These are phyloP conservation scores for Fraxinus pennsylvanica DNA, from an alignment of 257 asterid species.

Conservation along the genomic window DNA sequence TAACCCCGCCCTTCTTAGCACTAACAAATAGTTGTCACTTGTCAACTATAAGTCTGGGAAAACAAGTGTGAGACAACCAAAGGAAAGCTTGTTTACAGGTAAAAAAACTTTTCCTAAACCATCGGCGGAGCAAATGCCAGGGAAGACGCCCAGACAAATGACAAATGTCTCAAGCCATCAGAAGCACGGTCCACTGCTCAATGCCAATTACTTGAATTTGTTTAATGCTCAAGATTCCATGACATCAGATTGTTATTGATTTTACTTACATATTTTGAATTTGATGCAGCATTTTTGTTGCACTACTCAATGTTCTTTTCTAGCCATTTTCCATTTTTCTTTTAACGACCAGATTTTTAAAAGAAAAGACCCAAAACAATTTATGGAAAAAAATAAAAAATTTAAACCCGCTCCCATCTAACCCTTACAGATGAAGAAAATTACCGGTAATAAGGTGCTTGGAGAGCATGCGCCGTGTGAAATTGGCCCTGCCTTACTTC, in stretches of 20 bases:
- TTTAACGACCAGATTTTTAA: not conserved
- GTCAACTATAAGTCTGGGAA: not conserved
- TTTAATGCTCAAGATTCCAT: not conserved
- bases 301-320: not conserved
- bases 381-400: not conserved
- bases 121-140: not conserved
- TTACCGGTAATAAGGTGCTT: slow-evolving; percentile 59
- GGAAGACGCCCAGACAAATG: not conserved
- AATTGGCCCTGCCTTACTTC: slow-evolving; percentile 81
- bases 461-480: slow-evolving; percentile 81
- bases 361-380: not conserved
- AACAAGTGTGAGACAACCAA: not conserved
- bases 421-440: not conserved
- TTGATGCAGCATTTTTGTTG: not conserved
- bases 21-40: not conserved
- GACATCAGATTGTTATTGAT: not conserved
- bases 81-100: not conserved
- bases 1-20: not conserved
- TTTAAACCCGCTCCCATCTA: not conserved
- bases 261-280: not conserved
- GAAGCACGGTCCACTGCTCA: not conserved
- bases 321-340: not conserved
- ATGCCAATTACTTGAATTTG: not conserved
- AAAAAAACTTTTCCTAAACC: not conserved
- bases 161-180: not conserved